Evolutionary conservation across 768 basidiomycete species (phyloP), one percentile per base, ranked within the genome.

Genomic region (Cystobasidium ongulense): DNA sequence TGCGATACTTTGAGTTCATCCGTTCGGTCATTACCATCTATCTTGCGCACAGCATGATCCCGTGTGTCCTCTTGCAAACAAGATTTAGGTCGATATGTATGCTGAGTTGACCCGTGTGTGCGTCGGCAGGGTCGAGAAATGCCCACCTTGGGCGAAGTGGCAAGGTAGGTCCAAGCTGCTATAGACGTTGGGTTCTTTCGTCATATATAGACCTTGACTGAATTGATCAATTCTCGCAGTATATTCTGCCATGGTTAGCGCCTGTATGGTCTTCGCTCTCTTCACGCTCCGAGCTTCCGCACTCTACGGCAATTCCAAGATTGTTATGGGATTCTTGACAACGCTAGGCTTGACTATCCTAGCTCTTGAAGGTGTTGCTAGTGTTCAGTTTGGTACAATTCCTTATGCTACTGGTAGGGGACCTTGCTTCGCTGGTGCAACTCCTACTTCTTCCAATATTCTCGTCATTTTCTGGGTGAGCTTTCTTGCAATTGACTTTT

Each of bases 391-490:
- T 31, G 46, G 66, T 3, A 39, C 66, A 3, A 35, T 50, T 53
- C 46, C 39, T 33, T 33, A 35, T 38, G 31, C 66, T 2, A 33
- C 10, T 41, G 66, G 46, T 15, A 11, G 8, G 15, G 66, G 66
- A 43, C 66, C 66, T 13, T 68, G 66, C 36, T 68, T 68, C 43
- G 66, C 66, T 46, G 66, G 66, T 10, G 43, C 66, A 3, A 68
- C 31, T 25, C 66, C 46, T 52, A 50, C 38, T 52, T 33, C 66
- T 4, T 25, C 39, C 23, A 46, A 46, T 50, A 68, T 68, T 10
- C 31, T 53, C 66, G 46, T 68, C 36, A 35, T 43, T 23, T 50
- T 68, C 27, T 68, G 66, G 66, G 39, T 68, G n/a, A 68, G 39
- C 31, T 29, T 36, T 25, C 38, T 4, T n/a, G n/a, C n/a, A n/a